Percentiles rank a stretch among this genome's conserved stretches.
Evolutionary conservation across 495 filamentous ascomycete species (phyloP).

Genomic region (Penicillium robsamsonii): DNA sequence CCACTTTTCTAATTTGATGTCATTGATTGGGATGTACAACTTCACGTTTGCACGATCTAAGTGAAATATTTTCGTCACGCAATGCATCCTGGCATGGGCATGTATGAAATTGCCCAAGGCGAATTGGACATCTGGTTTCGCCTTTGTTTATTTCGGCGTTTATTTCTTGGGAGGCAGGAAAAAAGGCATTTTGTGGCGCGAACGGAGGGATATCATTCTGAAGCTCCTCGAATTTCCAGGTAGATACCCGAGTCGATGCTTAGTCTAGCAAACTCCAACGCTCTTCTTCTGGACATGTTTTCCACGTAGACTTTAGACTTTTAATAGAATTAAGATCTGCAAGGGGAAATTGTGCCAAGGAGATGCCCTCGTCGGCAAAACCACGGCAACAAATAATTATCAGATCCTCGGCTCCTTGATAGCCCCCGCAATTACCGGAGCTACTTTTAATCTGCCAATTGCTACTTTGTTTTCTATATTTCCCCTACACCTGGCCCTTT

Average conservation of each 20-base stretch:
- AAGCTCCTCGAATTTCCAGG: conserved; percentile 53
- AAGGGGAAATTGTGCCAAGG: conserved; percentile 14
- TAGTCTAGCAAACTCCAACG: conserved; percentile 45
- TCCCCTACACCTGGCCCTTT: not conserved
- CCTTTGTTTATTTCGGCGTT: conserved; percentile 38
- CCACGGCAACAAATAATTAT: conserved; percentile 25
- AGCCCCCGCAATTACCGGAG: conserved; percentile 26
- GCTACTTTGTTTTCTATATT: conserved; percentile 5
- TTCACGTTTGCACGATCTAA: conserved; percentile 22
- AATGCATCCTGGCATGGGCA: conserved; percentile 37
- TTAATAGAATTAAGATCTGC: not conserved
- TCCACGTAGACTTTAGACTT: not conserved
- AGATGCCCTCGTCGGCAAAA: conserved; percentile 17
- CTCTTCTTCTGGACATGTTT: conserved; percentile 31
- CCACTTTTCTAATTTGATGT: conserved; percentile 22
- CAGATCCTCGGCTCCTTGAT: conserved; percentile 31
- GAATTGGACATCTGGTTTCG: conserved; percentile 22
- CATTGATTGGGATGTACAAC: conserved; percentile 23
- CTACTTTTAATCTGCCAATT: conserved; percentile 21
- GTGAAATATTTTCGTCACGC: conserved; percentile 19
- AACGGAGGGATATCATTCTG: conserved; percentile 45
- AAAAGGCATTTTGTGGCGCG: conserved; percentile 49
- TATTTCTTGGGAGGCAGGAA: conserved; percentile 40
- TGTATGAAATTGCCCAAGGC: conserved; percentile 24
- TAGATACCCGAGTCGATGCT: conserved; percentile 55